Base-by-base conservation (phyloP, 371 early-diverging fungal genomes). In the Circinella minor region DNA sequence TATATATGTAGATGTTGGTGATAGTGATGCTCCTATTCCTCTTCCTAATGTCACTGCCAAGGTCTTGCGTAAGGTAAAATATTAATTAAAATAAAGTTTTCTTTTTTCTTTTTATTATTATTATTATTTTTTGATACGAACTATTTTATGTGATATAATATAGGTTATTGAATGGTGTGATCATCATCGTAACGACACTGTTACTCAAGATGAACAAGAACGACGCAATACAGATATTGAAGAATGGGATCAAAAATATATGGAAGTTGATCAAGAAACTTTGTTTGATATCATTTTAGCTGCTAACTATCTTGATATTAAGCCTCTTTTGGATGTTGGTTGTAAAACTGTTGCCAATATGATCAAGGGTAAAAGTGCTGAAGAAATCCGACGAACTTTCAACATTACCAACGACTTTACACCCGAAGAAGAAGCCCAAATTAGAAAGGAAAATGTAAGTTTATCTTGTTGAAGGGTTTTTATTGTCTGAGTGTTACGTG, bases 341-440 rank as follows among this genome's bases (percentile, higher is more conserved):
- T 98, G 98, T 86, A 97, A 97, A 86, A 97, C 94, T n/a, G 96
- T 98, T 63, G 99, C 99, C 67, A 97, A 97, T 78, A 95, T 97
- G 96, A 97, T 98, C 85, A 95, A 95, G 76, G 96, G 90, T 61
- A 97, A 97, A 86, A 88, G 91, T 36, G 92, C 96, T 15, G 96
- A 97, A 78, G 96, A 98, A 75, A 95, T 98, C 72, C 90, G 99
- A 70, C 91, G 92, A 73, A 90, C 89, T 67, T 98, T 98, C 86
- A 96, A 96, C 81, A 97, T 98, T 73, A 88, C 88, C 65, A 94
- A 94, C 76, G 98, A 98, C 81, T 98, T 98, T 74, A 97, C 96
- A 1, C 93, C 93, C n/a, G 99, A 97, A 83, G 98, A 98, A 80
- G 95, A 93, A 83, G 96, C 91, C 63, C 91, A 93, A 78, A 93